phyloP scores from a whole-genome alignment of 2,329 filamentous ascomycete genomes.

The Penicillium nordicum region DNA sequence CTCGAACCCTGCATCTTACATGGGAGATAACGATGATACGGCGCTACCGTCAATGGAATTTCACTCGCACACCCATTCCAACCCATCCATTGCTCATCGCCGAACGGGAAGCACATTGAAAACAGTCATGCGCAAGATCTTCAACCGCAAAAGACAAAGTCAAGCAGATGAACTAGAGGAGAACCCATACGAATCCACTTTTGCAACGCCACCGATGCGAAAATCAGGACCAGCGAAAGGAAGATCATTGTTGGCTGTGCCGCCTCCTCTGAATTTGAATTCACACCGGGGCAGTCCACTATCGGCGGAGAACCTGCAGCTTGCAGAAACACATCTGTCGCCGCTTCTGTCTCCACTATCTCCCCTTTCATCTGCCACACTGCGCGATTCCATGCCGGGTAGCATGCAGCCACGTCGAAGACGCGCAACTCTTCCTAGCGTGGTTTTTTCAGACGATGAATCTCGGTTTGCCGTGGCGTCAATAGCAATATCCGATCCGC shows the following conservation, averaged over 20 bases:
- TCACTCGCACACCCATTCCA: conserved; percentile 12
- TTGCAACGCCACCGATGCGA: conserved; percentile 8
- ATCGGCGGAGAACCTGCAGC: conserved; percentile 20
- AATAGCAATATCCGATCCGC: conserved; percentile 22
- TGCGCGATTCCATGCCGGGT: conserved; percentile 21
- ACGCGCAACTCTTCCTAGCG: conserved; percentile 45
- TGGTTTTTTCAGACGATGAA: conserved; percentile 43
- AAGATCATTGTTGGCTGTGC: conserved; percentile 21
- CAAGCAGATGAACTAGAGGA: conserved; percentile 31
- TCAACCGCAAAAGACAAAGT: conserved; percentile 39
- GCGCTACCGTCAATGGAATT: conserved; percentile 32
- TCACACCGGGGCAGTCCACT: conserved; percentile 24
- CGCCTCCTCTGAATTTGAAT: conserved; percentile 26
- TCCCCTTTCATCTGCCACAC: conserved; percentile 13
- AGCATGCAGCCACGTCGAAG: conserved; percentile 29
- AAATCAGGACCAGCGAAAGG: conserved; percentile 16
- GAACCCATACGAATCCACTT: conserved; percentile 18
- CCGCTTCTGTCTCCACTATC: conserved; percentile 11
- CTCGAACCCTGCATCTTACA: conserved; percentile 15
- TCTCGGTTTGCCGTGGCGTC: conserved; percentile 30
- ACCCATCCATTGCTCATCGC: conserved; percentile 31
- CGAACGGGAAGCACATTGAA: conserved; percentile 43
- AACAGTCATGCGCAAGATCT: conserved; percentile 46
- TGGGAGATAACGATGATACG: conserved; percentile 26
- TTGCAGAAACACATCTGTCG: conserved; percentile 17